Evolutionary conservation across 169 alveolate species (phyloP), one percentile per base, ranked within the genome.

Genomic region (Plasmodium vivax): DNA sequence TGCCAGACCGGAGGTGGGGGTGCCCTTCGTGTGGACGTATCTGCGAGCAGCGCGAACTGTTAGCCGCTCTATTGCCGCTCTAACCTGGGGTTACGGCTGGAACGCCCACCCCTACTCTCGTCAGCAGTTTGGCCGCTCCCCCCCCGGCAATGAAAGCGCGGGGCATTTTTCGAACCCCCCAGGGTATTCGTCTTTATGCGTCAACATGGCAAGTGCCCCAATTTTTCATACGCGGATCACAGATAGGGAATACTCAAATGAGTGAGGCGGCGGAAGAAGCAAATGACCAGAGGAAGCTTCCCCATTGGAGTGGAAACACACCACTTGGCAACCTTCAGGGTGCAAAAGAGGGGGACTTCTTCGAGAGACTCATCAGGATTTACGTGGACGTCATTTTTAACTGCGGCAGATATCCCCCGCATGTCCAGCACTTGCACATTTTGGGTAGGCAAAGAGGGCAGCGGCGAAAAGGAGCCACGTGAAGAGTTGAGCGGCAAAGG

Each of bases 351-450:
- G 23, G 38, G 14, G 79, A 56, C 41, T 75, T 85, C 30, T 85
- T 19, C 56, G 82, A 85, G 8, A 85, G 85, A 47, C 85, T 85
- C 41, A 85, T 85, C 32, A 74, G n/a, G 80, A 75, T 51, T 74
- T 85, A 85, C 81, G 85, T 85, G 23, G 93, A 85, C n/a, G 54
- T 85, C 68, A 45, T 85, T 74, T 85, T 85, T 6, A 73, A 85
- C 23, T 85, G 3, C 30, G 19, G n/a, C 12, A 85, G 47, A 77
- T 85, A 85, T 43, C 93, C 93, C 8, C 16, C 68, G 23, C 93
- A 85, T 51, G 81, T 85, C 36, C 93, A 85, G 68, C 72, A 73
- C 14, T 85, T 85, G 58, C 93, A 85, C 71, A 85, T 85, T 47
- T 36, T 85, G 36, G 19, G 93, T 85, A 51, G 47, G 79, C 2